Conservation (phyloP, 202 grass and related monocot genomes). For the Setaria italica region DNA sequence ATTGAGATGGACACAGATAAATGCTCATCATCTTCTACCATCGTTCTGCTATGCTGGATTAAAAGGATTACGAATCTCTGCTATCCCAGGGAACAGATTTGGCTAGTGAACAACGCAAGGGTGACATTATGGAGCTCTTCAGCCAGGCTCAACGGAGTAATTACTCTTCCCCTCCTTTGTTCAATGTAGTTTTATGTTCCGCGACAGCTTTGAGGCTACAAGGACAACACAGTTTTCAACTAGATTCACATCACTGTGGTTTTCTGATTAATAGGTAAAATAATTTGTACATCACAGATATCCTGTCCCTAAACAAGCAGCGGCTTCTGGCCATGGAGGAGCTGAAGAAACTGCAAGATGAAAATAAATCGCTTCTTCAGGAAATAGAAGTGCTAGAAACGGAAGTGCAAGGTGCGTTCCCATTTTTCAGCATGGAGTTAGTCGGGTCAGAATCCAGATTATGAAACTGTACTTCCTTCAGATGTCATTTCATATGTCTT, state of each 20-base stretch:
- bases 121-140: conserved; percentile 38
- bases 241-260: not conserved
- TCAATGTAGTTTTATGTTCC: not conserved
- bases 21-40: not conserved
- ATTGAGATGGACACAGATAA: not conserved
- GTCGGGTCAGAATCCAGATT: not conserved
- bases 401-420: conserved; percentile 22
- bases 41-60: not conserved
- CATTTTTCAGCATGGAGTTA: not conserved
- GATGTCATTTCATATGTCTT: not conserved
- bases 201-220: not conserved
- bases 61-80: not conserved
- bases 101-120: not conserved
- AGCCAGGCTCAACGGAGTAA: conserved; percentile 38
- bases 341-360: conserved; percentile 51
- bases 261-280: not conserved
- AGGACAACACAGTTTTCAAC: not conserved
- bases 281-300: conserved; percentile 48
- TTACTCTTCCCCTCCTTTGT: not conserved
- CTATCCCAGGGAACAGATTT: conserved; percentile 32
- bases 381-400: conserved; percentile 51
- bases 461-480: not conserved
- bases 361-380: conserved; percentile 53
- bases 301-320: conserved; percentile 60
- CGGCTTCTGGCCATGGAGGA: conserved; percentile 49